phyloP scores from a whole-genome alignment of 495 filamentous ascomycete species.

The Aspergillus kassunensis region DNA sequence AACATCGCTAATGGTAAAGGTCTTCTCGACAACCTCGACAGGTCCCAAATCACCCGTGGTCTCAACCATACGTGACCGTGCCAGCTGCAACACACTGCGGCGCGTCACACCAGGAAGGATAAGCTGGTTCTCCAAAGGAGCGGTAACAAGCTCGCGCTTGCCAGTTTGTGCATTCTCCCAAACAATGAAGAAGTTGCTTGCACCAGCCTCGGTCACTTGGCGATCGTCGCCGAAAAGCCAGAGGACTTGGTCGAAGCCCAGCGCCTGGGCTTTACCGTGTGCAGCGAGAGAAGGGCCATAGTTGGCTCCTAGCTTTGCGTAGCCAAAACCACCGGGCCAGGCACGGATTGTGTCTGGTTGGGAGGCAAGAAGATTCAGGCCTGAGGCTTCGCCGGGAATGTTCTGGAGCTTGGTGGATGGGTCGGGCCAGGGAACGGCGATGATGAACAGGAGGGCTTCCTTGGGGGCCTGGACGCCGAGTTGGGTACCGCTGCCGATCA shows the following conservation, averaged over 20 bases:
- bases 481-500: conserved; percentile 75
- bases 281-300: conserved; percentile 79
- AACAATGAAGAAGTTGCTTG: conserved; percentile 86
- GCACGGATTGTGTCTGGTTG: conserved; percentile 75
- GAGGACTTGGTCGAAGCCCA: conserved; percentile 83
- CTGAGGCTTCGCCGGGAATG: conserved; percentile 31
- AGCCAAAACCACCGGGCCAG: conserved; percentile 90
- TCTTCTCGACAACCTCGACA: conserved; percentile 71
- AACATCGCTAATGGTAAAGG: conserved; percentile 77
- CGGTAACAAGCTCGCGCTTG: conserved; percentile 72
- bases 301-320: conserved; percentile 88
- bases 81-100: conserved; percentile 69
- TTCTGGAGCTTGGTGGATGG: conserved; percentile 29
- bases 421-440: conserved; percentile 69
- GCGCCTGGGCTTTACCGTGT: conserved; percentile 62
- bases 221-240: conserved; percentile 78
- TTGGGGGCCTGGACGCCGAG: conserved; percentile 78
- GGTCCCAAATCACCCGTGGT: conserved; percentile 44
- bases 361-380: conserved; percentile 74
- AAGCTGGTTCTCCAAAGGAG: conserved; percentile 72
- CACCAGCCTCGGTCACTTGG: conserved; percentile 86
- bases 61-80: conserved; percentile 52
- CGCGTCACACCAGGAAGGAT: conserved; percentile 85
- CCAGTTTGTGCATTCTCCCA: conserved; percentile 65
- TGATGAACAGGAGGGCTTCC: conserved; percentile 80